Base-by-base conservation (phyloP, 2,329 filamentous ascomycete genomes). In the Claviceps arundinis region DNA sequence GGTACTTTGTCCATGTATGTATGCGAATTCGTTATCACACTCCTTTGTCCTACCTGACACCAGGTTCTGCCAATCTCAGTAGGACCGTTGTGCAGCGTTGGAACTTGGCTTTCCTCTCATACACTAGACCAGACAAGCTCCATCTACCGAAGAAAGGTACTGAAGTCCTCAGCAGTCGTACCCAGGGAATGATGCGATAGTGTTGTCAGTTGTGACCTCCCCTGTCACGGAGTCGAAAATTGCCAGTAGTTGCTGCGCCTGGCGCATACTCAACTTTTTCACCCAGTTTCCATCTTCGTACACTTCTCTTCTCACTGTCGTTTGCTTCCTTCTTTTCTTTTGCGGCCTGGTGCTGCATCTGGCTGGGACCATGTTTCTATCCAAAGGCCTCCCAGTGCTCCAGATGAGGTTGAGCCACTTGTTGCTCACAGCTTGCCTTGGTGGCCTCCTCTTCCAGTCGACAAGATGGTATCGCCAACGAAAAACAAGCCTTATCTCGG, bases 351-450 rank as follows among this genome's bases (percentile, higher is more conserved):
- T 44, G 52, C 54, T 54, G 51, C 47, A 19, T 43, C 41, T 48
- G 22, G 52, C 50, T 44, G 48, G 48, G 54, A 56, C 51, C 45
- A 66, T 65, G 64, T 42, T 62, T 26, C 50, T 62, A 49, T 52
- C 58, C 54, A 59, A 58, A 49, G 58, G 62, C 40, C 57, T 59
- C 14, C 57, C 56, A 11, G 52, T 53, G 24, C 47, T 61, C 30
- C 52, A 60, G 9, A 53, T 61, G 43, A 61, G 60, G 41, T 48
- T 57, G 14, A 52, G 57, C 42, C 59, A 59, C 17, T 24, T 64
- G 24, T 41, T 65, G 14, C 22, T 60, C 9, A 46, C 59, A 1
- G 51, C 55, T 16, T 42, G 56, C 37, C 64, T 73, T 47, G 46
- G 60, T 38, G 24, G 59, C 37, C 47, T 66, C 17, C 55, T 64